Evolutionary conservation across 2,329 filamentous ascomycete genomes (phyloP).

Genomic region (Plenodomus biglobosus): DNA sequence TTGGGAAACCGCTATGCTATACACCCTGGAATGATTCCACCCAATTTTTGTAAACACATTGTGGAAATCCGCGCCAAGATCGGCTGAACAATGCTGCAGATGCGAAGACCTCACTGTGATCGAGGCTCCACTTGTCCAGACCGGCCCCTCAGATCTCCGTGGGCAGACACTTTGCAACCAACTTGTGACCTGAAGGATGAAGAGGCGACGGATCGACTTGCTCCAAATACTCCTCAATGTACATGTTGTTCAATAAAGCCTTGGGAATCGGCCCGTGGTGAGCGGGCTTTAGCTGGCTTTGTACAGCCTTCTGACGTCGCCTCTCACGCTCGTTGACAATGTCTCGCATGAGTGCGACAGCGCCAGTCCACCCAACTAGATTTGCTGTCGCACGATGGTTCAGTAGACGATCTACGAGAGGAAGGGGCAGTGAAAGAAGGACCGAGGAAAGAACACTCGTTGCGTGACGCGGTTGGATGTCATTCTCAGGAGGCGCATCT

Average conservation of each 20-base stretch:
- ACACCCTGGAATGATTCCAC: conserved; percentile 25
- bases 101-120: neutral
- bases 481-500: conserved; percentile 57
- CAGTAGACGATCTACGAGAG: conserved; percentile 65
- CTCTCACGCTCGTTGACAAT: conserved; percentile 50
- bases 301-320: conserved; percentile 39
- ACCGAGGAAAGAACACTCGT: conserved; percentile 64
- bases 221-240: conserved; percentile 39
- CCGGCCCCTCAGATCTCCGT: conserved; percentile 9
- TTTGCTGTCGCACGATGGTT: conserved; percentile 60
- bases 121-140: neutral
- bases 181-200: conserved; percentile 42
- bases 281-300: conserved; percentile 26
- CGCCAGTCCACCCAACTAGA: conserved; percentile 44
- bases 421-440: conserved; percentile 69
- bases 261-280: conserved; percentile 20
- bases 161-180: conserved; percentile 23
- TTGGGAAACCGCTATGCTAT: conserved; percentile 39
- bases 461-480: conserved; percentile 42
- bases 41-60: conserved; percentile 13
- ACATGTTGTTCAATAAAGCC: conserved; percentile 30
- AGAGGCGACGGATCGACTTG: conserved; percentile 41
- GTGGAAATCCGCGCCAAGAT: conserved; percentile 9
- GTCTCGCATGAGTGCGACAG: conserved; percentile 46
- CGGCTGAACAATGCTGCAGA: neutral